Conservation (phyloP, 2,329 filamentous ascomycete species). For the Zymoseptoria passerinii region DNA sequence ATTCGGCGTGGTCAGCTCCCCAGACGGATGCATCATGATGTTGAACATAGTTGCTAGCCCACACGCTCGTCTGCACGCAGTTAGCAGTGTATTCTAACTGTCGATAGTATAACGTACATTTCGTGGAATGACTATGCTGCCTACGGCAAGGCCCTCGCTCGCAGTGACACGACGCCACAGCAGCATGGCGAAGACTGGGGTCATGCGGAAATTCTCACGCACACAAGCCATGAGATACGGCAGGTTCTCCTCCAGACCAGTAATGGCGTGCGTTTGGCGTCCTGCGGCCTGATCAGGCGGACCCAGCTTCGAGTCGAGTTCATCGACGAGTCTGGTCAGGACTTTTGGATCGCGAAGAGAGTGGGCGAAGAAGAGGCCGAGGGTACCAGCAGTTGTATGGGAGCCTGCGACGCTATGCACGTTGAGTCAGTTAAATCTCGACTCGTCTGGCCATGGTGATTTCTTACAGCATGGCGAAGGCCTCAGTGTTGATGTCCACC, state of each 20-base stretch:
- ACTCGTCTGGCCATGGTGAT: neutral
- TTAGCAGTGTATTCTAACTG: too few relatives aligned
- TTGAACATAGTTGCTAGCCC: neutral
- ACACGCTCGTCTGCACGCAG: neutral
- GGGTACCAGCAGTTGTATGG: constrained; percentile 3
- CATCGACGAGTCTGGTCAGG: neutral
- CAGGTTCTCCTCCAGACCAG: constrained; percentile 3
- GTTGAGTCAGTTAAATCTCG: neutral
- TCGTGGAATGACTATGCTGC: neutral
- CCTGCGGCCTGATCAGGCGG: neutral
- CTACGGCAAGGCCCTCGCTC: neutral
- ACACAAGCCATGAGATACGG: constrained; percentile 1
- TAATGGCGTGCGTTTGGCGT: neutral
- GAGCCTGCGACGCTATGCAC: constrained; percentile 1
- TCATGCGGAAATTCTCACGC: constrained; percentile 1
- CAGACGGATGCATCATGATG: constrained; percentile 4
- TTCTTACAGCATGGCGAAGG: neutral
- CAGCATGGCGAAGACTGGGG: constrained; percentile 3
- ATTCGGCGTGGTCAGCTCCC: constrained; percentile 1
- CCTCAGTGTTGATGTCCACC: neutral
- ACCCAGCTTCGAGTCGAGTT: constrained; percentile 1
- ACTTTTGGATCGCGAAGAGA: neutral
- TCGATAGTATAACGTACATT: too few relatives aligned
- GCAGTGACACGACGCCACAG: neutral
- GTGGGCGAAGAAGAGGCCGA: constrained; percentile 2